Evolutionary conservation across 331 rosid genomes (phyloP).

Genomic region (Malus hybrid): DNA sequence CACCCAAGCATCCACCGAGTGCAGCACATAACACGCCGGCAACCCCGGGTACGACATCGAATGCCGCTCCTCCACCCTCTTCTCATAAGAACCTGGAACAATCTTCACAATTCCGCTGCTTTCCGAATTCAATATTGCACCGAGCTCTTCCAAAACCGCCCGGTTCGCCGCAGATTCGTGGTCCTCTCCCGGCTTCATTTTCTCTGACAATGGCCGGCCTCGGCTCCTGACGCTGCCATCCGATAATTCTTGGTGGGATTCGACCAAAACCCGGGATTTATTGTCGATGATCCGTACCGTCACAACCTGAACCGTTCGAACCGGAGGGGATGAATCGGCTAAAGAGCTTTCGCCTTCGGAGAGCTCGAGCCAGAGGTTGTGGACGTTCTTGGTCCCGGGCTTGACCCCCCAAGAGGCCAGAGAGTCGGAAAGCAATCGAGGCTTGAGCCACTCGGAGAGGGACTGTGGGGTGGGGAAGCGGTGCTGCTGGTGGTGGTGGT

Average conservation of each 20-base stretch:
- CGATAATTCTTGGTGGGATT: slow-evolving; percentile 67
- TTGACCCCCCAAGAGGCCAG: no score
- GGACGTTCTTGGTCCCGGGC: slow-evolving; percentile 88
- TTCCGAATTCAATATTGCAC: slow-evolving; percentile 34
- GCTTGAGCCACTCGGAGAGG: no score
- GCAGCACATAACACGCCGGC: slow-evolving; percentile 82
- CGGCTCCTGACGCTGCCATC: slow-evolving; percentile 61
- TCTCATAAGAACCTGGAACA: slow-evolving; percentile 61
- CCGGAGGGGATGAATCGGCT: slow-evolving; percentile 67
- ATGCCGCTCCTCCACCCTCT: slow-evolving; percentile 68
- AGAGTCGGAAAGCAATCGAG: no score
- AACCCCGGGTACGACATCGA: slow-evolving; percentile 86
- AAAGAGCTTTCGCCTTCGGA: slow-evolving; percentile 78
- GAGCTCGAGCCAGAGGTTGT: slow-evolving; percentile 94
- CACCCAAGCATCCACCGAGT: slow-evolving; percentile 55
- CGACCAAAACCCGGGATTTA: slow-evolving; percentile 36
- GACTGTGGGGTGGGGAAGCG: no score
- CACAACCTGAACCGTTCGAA: slow-evolving; percentile 79
- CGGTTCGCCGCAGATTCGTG: slow-evolving; percentile 63
- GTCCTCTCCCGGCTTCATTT: slow-evolving; percentile 83
- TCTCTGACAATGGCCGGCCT: slow-evolving; percentile 79
- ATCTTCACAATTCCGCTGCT: slow-evolving; percentile 33
- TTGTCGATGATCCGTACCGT: slow-evolving; percentile 41
- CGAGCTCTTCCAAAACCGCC: slow-evolving; percentile 85
- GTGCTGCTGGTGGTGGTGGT: slow-evolving; percentile 1